Evolutionary conservation across 352 stramenopile species (phyloP).

Genomic region (Hyaloperonospora arabidopsidis): DNA sequence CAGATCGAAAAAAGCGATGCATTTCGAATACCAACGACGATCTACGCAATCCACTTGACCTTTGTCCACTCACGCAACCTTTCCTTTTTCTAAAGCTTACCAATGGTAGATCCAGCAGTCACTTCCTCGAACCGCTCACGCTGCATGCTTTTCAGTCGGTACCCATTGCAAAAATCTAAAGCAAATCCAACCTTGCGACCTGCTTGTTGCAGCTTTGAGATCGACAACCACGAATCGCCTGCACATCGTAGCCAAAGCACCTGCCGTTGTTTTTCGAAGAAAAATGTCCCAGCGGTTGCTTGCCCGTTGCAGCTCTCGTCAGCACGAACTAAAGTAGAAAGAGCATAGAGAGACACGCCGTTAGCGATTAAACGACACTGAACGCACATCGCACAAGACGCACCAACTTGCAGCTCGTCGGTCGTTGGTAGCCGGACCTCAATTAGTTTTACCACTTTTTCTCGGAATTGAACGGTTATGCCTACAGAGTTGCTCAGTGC

Average conservation of each 20-base stretch:
- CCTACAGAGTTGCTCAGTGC: slow-evolving; percentile 70
- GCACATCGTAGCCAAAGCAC: slow-evolving; percentile 64
- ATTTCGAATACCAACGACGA: too few relatives aligned
- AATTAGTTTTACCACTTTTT: slow-evolving; percentile 64
- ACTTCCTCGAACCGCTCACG: slow-evolving; percentile 37
- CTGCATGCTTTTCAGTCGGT: slow-evolving; percentile 60
- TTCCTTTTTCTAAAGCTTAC: slow-evolving; percentile 18
- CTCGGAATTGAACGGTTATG: slow-evolving; percentile 52
- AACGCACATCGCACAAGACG: slow-evolving; percentile 4
- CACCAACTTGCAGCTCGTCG: slow-evolving; percentile 38
- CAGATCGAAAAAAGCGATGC: too few relatives aligned
- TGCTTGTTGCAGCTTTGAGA: slow-evolving; percentile 61
- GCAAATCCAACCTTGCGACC: slow-evolving; percentile 55
- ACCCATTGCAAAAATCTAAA: slow-evolving; percentile 76
- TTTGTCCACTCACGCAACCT: too few relatives aligned
- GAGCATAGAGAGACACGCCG: not conserved
- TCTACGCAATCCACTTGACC: too few relatives aligned
- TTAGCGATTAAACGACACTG: not conserved
- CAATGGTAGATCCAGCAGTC: slow-evolving; percentile 6
- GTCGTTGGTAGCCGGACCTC: slow-evolving; percentile 39
- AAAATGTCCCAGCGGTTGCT: slow-evolving; percentile 35
- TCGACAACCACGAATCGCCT: slow-evolving; percentile 46
- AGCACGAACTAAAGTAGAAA: slow-evolving; percentile 16
- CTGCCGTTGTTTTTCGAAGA: slow-evolving; percentile 69
- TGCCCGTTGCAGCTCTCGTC: slow-evolving; percentile 14